These are phyloP conservation scores for Physaria fendleri DNA, from an alignment of 345 rosid species.

Conservation along the genomic window DNA sequence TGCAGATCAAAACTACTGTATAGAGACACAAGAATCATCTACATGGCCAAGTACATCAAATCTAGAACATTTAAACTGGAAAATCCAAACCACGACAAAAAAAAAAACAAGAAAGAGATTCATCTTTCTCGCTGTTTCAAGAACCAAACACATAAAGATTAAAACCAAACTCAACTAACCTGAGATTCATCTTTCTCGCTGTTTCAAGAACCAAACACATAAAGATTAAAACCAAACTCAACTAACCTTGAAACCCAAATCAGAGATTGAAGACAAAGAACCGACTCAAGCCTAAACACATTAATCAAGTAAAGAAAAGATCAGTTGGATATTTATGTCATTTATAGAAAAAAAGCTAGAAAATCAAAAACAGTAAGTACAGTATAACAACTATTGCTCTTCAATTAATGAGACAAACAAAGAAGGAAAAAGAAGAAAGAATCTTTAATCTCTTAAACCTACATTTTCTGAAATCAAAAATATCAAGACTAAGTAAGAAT, in stretches of 20 bases:
- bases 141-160: conserved; percentile 7
- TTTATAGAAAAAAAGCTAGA: conserved; percentile 16
- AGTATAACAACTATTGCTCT: conserved; percentile 29
- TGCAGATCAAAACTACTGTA: not conserved
- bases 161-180: not conserved
- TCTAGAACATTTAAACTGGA: too few species aligned
- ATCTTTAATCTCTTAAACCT: conserved; percentile 13
- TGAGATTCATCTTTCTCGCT: conserved; percentile 8
- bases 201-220: conserved; percentile 9
- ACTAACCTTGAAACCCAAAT: conserved; percentile 4
- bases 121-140: conserved; percentile 3
- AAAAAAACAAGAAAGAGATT: conserved; percentile 1
- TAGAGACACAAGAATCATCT: conserved; percentile 2
- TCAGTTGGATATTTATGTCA: conserved; percentile 14
- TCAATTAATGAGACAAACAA: conserved; percentile 31
- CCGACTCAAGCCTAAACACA: conserved; percentile 9
- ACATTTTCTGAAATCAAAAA: not conserved
- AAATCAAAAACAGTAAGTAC: conserved; percentile 20
- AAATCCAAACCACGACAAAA: too few species aligned
- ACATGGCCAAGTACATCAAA: not conserved
- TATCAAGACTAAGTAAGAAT: conserved; percentile 14
- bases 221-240: not conserved
- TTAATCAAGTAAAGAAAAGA: conserved; percentile 17
- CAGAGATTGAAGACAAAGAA: conserved; percentile 7
- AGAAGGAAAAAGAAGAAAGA: conserved; percentile 11